Evolutionary conservation across 345 rosid genomes (phyloP).

Genomic region (Eucalyptus globulus): DNA sequence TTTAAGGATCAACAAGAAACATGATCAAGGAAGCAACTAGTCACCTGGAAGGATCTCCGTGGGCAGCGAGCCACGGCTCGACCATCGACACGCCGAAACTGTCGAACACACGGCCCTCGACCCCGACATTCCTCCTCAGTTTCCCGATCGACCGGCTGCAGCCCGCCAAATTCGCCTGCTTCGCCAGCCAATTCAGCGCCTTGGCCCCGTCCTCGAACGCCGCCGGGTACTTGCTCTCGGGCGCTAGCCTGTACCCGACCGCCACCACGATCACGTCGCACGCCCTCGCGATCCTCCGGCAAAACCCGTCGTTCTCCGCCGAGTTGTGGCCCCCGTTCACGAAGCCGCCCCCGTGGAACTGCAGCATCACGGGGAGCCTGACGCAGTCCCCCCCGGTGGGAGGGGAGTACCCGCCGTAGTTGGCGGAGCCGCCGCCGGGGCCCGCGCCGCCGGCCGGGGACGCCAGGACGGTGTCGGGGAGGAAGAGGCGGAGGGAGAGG

Average conservation of each 20-base stretch:
- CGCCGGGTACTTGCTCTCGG: constrained; percentile 70
- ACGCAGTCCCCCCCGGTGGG: constrained; percentile 7
- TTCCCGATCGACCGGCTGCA: constrained; percentile 27
- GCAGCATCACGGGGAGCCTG: constrained; percentile 73
- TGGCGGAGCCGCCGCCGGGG: neutral
- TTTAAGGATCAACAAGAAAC: neutral
- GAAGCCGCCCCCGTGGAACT: constrained; percentile 96
- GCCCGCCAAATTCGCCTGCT: constrained; percentile 62
- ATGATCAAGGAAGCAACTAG: neutral
- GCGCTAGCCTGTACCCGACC: constrained; percentile 83
- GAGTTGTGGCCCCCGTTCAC: constrained; percentile 70
- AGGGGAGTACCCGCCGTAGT: constrained; percentile 61
- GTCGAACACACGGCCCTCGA: constrained; percentile 11
- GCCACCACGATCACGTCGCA: constrained; percentile 78
- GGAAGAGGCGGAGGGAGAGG: constrained; percentile 72
- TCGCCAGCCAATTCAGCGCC: constrained; percentile 71
- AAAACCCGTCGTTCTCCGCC: constrained; percentile 54
- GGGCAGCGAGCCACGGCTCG: constrained; percentile 96
- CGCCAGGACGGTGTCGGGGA: constrained; percentile 65
- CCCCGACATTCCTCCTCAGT: neutral
- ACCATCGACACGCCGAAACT: constrained; percentile 71
- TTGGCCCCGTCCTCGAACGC: constrained; percentile 80
- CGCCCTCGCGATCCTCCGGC: constrained; percentile 57
- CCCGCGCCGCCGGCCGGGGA: constrained; percentile 1
- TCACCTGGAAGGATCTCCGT: constrained; percentile 89